Conservation (phyloP, 2,329 filamentous ascomycete genomes). For the Davidsoniella eucalypti region DNA sequence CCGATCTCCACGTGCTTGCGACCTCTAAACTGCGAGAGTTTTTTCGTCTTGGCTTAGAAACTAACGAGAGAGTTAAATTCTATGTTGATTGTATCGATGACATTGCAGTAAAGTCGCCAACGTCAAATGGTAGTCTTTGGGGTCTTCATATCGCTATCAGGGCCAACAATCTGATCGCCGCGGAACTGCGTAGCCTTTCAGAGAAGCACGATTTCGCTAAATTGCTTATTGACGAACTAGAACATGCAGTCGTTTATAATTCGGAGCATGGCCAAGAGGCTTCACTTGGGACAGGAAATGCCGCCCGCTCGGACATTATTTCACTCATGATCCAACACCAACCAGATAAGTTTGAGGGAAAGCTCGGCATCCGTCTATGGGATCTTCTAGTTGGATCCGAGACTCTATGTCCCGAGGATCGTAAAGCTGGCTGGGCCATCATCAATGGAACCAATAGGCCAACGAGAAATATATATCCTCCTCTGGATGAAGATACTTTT, state of each 20-base stretch:
- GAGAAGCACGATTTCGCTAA: conserved; percentile 43
- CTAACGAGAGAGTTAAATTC: conserved; percentile 40
- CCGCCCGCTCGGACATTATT: conserved; percentile 40
- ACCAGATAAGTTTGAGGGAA: conserved; percentile 42
- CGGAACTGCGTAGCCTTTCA: conserved; percentile 40
- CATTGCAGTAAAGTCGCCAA: conserved; percentile 34
- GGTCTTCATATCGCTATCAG: conserved; percentile 38
- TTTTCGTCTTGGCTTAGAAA: conserved; percentile 21
- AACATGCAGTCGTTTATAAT: conserved; percentile 32
- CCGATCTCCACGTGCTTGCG: conserved; percentile 48
- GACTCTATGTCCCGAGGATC: conserved; percentile 41
- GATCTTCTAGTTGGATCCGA: conserved; percentile 50
- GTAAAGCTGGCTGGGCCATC: conserved; percentile 53
- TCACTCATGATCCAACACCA: conserved; percentile 41
- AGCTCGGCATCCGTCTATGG: conserved; percentile 53
- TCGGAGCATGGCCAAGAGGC: conserved; percentile 15
- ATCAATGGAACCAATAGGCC: conserved; percentile 26
- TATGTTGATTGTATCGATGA: conserved; percentile 52
- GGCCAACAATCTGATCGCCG: conserved; percentile 22
- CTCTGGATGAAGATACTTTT: conserved; percentile 21
- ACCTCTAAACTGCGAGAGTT: conserved; percentile 43
- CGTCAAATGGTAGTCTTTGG: conserved; percentile 38
- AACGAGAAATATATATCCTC: conserved; percentile 7
- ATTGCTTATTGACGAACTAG: conserved; percentile 49
- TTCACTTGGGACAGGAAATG: conserved; percentile 32